A percentile compares a stretch with the other conserved stretches of the same genome.
These are phyloP conservation scores for Rosa hybrid DNA, from an alignment of 331 rosid species.

Conservation along the genomic window DNA sequence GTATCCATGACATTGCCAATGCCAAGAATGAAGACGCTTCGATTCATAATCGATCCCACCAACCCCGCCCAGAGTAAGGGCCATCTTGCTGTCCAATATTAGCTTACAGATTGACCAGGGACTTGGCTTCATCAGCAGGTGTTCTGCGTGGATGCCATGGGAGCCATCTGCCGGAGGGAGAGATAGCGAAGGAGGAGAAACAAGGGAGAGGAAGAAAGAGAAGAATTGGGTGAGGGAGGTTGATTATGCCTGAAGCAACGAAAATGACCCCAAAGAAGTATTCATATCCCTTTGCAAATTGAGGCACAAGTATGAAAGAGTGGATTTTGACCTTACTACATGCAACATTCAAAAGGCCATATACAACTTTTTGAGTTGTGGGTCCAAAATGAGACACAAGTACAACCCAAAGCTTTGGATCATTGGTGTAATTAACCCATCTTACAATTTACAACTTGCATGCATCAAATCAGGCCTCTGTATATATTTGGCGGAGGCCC, in stretches of 20 bases:
- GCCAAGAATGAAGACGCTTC: neutral
- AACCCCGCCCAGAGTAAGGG: neutral
- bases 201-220: neutral
- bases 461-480: neutral
- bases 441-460: neutral
- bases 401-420: neutral
- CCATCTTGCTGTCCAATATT: neutral
- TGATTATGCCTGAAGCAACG: neutral
- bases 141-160: neutral
- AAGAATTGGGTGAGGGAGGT: neutral
- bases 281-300: neutral
- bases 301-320: neutral
- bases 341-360: neutral
- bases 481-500: neutral
- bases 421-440: neutral
- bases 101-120: neutral
- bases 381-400: neutral
- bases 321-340: no score
- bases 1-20: neutral
- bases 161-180: neutral
- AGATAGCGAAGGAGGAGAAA: neutral
- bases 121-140: neutral
- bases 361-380: neutral
- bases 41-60: neutral
- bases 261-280: neutral